Evolutionary conservation across 768 basidiomycete genomes (phyloP).

Genomic region (Psilocybe azurescens): DNA sequence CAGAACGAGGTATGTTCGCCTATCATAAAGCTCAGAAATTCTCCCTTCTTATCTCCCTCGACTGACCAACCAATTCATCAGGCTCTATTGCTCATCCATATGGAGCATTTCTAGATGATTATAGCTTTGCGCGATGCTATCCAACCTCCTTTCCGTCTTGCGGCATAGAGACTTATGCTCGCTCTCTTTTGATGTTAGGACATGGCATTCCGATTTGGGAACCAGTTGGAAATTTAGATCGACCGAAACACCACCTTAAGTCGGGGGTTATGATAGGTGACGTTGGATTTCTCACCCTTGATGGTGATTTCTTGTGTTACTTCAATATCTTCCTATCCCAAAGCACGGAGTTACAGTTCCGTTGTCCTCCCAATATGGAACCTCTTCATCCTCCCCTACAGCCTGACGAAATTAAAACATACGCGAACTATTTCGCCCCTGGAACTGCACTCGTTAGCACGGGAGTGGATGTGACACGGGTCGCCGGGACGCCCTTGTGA

Average conservation of each 20-base stretch:
- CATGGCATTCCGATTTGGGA: constrained; percentile 17
- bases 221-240: constrained; percentile 5
- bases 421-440: background rate
- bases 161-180: constrained; percentile 12
- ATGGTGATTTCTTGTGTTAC: background rate
- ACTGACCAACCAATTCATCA: too few species aligned
- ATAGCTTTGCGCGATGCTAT: background rate
- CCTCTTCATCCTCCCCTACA: background rate
- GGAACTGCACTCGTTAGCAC: constrained; percentile 1
- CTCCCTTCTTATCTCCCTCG: too few species aligned
- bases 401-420: background rate
- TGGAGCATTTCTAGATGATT: background rate
- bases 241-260: constrained; percentile 12
- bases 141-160: background rate
- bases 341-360: background rate
- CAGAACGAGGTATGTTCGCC: too few species aligned
- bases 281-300: constrained; percentile 14
- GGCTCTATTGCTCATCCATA: background rate
- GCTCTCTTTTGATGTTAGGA: constrained; percentile 7
- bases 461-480: background rate
- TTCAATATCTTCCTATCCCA: background rate
- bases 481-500: constrained; percentile 5
- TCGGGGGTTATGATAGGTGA: constrained; percentile 22
- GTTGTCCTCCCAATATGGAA: background rate
- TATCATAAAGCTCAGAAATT: too few species aligned